Evolutionary conservation across 495 filamentous ascomycete genomes (phyloP), one percentile per base, ranked within the genome.

Genomic region (Hyaloscypha finlandica): DNA sequence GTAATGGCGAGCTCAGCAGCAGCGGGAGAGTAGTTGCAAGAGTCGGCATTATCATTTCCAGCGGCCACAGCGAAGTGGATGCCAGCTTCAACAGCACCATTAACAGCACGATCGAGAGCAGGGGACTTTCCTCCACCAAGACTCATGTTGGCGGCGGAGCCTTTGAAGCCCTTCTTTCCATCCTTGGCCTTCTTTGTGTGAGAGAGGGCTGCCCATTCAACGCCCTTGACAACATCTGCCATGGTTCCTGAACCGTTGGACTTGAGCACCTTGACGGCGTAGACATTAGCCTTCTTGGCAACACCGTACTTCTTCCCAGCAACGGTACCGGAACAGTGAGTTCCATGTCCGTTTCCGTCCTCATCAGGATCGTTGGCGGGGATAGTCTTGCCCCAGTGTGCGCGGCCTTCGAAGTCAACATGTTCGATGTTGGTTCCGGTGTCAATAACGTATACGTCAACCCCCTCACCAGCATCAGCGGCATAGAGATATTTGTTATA

Each of bases 21-120:
- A 70, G 96, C 96, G 33, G 96, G 96, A n/a, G 96, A 99, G 86
- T 98, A 99, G 82, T 93, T 94, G 90, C 96, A 99, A 61, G 96
- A 96, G 81, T 99, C 93, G 65, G 93, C 90, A 72, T 97, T 98
- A 80, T 98, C 96, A 74, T 99, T 99, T 70, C 96, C 96, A 68
- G 96, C 96, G 73, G 96, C 96, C 62, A 98, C 96, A 70, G 96
- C 94, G 74, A 98, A 98, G 85, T 98, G 92, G 63, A 99, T 82
- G 74, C 96, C 96, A 75, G 86, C 90, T 52, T 87, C 81, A 71
- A 97, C 94, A 65, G 93, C 96, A 67, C 93, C 93, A 75, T 98
- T 96, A 65, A 99, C 95, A 77, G 92, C 92, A 67, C 90, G 83
- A 74, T 99, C 95, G 51, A 99, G 86, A 72, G 92, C 88, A 65